Conservation (phyloP, 108 stramenopile genomes). For the Cylindrotheca fusiformis region DNA sequence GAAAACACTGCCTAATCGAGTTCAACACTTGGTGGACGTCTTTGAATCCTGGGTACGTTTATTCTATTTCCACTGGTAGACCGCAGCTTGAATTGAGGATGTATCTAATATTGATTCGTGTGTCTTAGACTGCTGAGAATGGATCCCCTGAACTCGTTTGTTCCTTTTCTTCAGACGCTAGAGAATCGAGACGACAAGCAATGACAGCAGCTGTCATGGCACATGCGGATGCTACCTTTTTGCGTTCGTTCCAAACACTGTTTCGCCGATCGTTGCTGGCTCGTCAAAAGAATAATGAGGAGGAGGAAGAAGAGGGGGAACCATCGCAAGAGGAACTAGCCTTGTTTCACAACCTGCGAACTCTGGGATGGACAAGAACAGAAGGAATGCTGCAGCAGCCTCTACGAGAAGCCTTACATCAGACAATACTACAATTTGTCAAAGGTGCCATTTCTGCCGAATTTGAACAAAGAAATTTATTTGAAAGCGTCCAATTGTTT, state of each 20-base stretch:
- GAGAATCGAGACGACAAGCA: constrained; percentile 46
- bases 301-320: constrained; percentile 14
- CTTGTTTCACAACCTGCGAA: constrained; percentile 39
- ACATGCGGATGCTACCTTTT: constrained; percentile 30
- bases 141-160: constrained; percentile 16
- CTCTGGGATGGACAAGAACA: constrained; percentile 53
- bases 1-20: constrained; percentile 39
- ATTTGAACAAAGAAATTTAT: constrained; percentile 49
- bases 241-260: constrained; percentile 37
- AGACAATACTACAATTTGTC: constrained; percentile 34
- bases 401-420: constrained; percentile 46
- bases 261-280: constrained; percentile 41
- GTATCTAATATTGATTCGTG: neutral
- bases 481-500: constrained; percentile 40
- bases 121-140: constrained; percentile 13
- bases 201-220: constrained; percentile 63
- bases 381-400: constrained; percentile 41
- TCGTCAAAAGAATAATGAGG: constrained; percentile 35
- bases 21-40: constrained; percentile 19
- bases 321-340: constrained; percentile 21
- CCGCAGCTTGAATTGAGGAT: too few relatives aligned
- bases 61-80: neutral
- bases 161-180: constrained; percentile 36
- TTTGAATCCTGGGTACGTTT: constrained; percentile 28
- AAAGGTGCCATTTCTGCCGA: constrained; percentile 40